Evolutionary conservation across 176 grass and related monocot species (phyloP).

Genomic region (Oryza rufipogon): DNA sequence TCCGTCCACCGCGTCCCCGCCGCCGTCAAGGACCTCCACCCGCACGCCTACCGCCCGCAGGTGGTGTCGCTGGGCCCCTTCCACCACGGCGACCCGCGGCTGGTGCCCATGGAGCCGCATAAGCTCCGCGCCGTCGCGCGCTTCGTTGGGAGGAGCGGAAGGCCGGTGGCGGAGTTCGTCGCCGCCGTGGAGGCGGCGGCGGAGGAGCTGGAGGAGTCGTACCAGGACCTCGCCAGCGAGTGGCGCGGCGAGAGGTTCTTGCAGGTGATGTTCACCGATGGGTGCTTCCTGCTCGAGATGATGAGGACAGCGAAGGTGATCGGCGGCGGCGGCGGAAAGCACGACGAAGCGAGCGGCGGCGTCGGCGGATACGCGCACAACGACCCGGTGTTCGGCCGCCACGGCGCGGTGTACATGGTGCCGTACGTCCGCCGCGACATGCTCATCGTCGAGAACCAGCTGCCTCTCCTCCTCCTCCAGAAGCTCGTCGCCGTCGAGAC

Average conservation of each 20-base stretch:
- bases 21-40: slow-evolving; percentile 54
- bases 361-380: slow-evolving; percentile 39
- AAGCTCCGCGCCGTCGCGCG: slow-evolving; percentile 53
- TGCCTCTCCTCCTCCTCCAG: slow-evolving; percentile 53
- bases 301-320: slow-evolving; percentile 34
- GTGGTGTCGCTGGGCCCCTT: slow-evolving; percentile 72
- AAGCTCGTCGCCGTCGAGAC: slow-evolving; percentile 39
- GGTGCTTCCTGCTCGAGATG: slow-evolving; percentile 66
- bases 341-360: background rate
- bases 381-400: slow-evolving; percentile 59
- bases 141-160: slow-evolving; percentile 42
- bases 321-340: background rate
- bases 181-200: slow-evolving; percentile 23
- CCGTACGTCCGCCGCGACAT: slow-evolving; percentile 56
- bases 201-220: slow-evolving; percentile 37
- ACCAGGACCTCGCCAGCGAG: slow-evolving; percentile 39
- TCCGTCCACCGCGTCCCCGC: slow-evolving; percentile 59
- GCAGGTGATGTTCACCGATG: slow-evolving; percentile 53
- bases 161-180: slow-evolving; percentile 32
- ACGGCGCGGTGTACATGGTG: slow-evolving; percentile 45
- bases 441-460: slow-evolving; percentile 66
- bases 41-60: slow-evolving; percentile 65
- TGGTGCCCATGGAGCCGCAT: slow-evolving; percentile 66
- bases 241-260: slow-evolving; percentile 42
- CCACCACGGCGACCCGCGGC: slow-evolving; percentile 45